Conservation (phyloP, 257 asterid species). For the Ocimum tenuiflorum region DNA sequence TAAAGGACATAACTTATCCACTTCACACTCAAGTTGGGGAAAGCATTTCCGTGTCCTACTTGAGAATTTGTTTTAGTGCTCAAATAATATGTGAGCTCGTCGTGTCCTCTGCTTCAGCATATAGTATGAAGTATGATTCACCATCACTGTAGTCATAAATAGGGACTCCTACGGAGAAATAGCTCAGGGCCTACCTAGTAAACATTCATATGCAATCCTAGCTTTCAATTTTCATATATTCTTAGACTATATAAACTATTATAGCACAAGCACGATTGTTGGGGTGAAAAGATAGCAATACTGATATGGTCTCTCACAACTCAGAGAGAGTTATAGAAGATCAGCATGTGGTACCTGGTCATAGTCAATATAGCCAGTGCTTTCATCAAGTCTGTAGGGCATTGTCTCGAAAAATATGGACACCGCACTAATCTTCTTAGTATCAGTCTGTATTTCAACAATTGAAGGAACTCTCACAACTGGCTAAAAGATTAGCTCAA, state of each 20-base stretch:
- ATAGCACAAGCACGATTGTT: background rate
- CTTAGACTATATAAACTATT: background rate
- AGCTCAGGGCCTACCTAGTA: background rate
- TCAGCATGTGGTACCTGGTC: constrained; percentile 71
- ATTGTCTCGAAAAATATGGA: constrained; percentile 95
- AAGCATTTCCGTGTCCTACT: too few species aligned
- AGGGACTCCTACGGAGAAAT: background rate
- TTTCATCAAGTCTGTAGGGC: constrained; percentile 95
- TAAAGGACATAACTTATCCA: too few species aligned
- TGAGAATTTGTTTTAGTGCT: too few species aligned
- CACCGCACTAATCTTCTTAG: constrained; percentile 88
- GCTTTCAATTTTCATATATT: background rate
- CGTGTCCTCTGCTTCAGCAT: too few species aligned
- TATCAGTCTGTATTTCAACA: constrained; percentile 66
- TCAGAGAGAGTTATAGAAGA: too few species aligned
- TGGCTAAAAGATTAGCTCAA: constrained; percentile 4
- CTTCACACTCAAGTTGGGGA: too few species aligned
- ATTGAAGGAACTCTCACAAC: background rate
- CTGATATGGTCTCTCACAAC: too few species aligned
- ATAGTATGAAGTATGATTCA: too few species aligned
- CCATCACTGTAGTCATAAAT: background rate
- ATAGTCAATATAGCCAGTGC: constrained; percentile 90
- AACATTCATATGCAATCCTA: background rate
- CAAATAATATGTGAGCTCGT: too few species aligned
- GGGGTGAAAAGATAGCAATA: background rate